A percentile compares a stretch with the other conserved stretches of the same genome.
These are phyloP conservation scores for Rhododendron henanense DNA, from an alignment of 148 eudicot genomes.

Conservation along the genomic window DNA sequence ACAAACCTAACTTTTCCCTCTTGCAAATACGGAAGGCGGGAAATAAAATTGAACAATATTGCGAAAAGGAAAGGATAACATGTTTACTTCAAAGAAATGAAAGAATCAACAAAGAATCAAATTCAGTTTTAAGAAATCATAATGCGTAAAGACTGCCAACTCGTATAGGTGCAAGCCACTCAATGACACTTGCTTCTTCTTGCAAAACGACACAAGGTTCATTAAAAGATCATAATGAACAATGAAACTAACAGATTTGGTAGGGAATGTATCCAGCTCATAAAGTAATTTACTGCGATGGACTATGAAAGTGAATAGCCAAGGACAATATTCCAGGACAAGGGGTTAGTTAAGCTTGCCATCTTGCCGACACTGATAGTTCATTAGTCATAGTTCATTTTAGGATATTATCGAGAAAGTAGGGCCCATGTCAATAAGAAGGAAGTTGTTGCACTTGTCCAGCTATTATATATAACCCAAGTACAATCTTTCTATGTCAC, in stretches of 20 bases:
- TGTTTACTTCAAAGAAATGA: not conserved
- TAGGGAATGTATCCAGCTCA: not conserved
- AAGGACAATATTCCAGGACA: not conserved
- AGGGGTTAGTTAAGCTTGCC: not conserved
- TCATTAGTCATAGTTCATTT: not conserved
- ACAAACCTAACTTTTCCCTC: not conserved
- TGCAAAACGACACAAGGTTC: slow-evolving; percentile 3
- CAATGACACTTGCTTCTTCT: not conserved
- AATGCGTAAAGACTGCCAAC: not conserved
- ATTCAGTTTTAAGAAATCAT: not conserved
- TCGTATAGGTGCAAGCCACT: not conserved
- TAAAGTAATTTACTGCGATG: not conserved
- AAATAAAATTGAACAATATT: not conserved
- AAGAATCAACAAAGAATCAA: not conserved
- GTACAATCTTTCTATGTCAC: not conserved
- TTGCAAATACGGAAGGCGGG: not conserved
- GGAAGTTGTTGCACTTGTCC: not conserved
- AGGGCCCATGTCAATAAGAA: not conserved
- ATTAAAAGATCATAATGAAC: not conserved
- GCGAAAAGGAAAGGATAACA: not conserved
- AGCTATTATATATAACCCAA: not conserved
- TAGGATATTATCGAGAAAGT: not conserved
- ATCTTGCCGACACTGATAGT: not conserved
- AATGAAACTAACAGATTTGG: not conserved
- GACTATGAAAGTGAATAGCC: not conserved